Conservation (phyloP, 164 flowering plant genomes). For the Kalanchoe fedtschenkoi region DNA sequence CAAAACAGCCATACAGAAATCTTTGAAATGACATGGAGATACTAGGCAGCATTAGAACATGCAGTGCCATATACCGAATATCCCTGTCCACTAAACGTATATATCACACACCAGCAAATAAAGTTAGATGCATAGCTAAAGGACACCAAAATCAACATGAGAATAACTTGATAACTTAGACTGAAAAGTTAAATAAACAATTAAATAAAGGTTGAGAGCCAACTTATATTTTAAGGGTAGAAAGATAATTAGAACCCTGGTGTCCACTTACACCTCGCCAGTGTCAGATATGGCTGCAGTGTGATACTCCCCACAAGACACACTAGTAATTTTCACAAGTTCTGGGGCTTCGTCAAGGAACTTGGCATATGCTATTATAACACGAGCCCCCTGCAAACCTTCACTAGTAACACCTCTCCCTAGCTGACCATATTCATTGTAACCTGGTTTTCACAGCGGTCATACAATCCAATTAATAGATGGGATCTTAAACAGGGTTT, state of each 20-base stretch:
- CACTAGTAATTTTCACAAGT: slow-evolving; percentile 77
- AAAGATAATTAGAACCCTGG: slow-evolving; percentile 15
- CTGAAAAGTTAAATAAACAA: neutral
- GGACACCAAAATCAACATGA: too few species aligned
- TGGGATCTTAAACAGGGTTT: slow-evolving; percentile 6
- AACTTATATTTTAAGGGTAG: neutral
- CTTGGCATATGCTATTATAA: slow-evolving; percentile 63
- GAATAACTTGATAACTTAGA: too few species aligned
- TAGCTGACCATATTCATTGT: slow-evolving; percentile 98
- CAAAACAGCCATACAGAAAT: too few species aligned
- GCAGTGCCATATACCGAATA: neutral
- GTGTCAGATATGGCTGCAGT: slow-evolving; percentile 84
- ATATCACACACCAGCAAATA: neutral
- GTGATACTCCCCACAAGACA: slow-evolving; percentile 99
- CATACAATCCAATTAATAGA: slow-evolving; percentile 25
- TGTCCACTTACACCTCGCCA: slow-evolving; percentile 97
- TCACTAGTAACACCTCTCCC: slow-evolving; percentile 97
- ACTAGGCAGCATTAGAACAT: neutral
- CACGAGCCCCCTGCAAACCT: slow-evolving; percentile 87
- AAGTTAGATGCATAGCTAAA: too few species aligned
- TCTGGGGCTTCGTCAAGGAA: slow-evolving; percentile 96
- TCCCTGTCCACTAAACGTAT: neutral
- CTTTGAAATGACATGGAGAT: too few species aligned
- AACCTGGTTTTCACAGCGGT: slow-evolving; percentile 69
- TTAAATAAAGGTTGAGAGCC: neutral